These are phyloP conservation scores for Daldinia sp. DNA, from an alignment of 2,329 filamentous ascomycete species.

Conservation along the genomic window DNA sequence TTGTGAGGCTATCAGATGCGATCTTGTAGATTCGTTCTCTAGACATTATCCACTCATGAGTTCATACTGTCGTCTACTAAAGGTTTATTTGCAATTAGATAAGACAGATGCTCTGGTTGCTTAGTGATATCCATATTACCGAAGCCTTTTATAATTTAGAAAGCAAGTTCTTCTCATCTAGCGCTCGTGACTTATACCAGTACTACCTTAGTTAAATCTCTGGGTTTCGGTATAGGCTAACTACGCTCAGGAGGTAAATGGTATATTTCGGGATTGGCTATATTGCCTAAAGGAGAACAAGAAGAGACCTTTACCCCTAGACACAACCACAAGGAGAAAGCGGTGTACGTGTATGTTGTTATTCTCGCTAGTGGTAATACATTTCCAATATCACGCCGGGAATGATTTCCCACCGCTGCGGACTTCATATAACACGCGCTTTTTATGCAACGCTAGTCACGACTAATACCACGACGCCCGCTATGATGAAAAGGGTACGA, in stretches of 20 bases:
- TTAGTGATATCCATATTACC: not conserved
- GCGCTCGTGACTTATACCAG: not conserved
- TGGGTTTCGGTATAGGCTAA: not conserved
- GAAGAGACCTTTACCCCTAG: not conserved
- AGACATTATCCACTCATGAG: not conserved
- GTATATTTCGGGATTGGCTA: too few relatives aligned
- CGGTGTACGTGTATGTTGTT: slow-evolving; percentile 3
- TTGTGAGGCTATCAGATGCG: slow-evolving; percentile 12
- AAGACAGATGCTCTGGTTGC: not conserved
- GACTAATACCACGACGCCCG: slow-evolving; percentile 37
- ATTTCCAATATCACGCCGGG: not conserved
- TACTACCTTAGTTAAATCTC: not conserved
- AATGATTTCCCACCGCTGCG: slow-evolving; percentile 12
- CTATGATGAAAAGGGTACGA: slow-evolving; percentile 33
- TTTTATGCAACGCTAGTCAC: slow-evolving; percentile 23
- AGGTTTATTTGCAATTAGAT: not conserved
- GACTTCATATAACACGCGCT: slow-evolving; percentile 25
- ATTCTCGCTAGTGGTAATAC: slow-evolving; percentile 16
- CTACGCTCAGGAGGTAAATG: not conserved
- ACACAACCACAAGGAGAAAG: not conserved
- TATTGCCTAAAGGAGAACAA: not conserved
- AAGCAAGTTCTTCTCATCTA: not conserved
- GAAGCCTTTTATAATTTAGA: not conserved
- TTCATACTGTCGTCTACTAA: not conserved
- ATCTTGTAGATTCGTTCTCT: not conserved